Base-by-base conservation (phyloP, 139 green algal species). In the Mychonastes homosphaera region DNA sequence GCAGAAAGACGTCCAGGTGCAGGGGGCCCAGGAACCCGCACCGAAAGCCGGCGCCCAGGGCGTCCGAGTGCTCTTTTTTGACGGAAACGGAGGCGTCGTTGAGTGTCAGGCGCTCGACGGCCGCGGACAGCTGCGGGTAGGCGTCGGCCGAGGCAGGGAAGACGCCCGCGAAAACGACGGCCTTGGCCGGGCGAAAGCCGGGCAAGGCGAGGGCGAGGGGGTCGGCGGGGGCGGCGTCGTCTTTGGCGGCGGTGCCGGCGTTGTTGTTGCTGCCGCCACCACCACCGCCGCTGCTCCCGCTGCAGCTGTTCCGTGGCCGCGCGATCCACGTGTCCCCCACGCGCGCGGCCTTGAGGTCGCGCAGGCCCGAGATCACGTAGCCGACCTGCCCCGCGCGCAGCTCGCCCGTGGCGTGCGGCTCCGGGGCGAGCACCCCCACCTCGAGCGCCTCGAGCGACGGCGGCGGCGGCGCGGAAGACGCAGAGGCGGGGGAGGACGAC, bases 1-100 rank as follows among this genome's bases (percentile, higher is more conserved):
- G 82, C 24, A 83, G 78, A 62, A 97, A 96, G 9, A 98, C 87
- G 50, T 98, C 87, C 72, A 93, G 83, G 79, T 97, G 90, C 18
- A 97, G 76, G 49, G 91, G 70, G 12, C 89, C 89, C 46, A 95
- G 72, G 58, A 96, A 96, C 23, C 88, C 80, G 53, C 76, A 88
- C 46, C 87, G 70, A 73, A 94, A 96, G 30, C 90, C 90, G 16
- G 84, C 74, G 0, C 89, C 90, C 46, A 97, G 62, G 1, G 90
- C 90, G 16, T 80, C 74, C 57, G 69, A 87, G 65, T 76, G 89
- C 73, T 96, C 89, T n/a, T 69, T 79, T 21, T 64, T 53, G 2
- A 94, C 78, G 2, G 57, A 62, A 1, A 94, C 82, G 47, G 72
- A 87, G 8, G 91, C 76, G 50, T 98, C 91, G 64, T 95, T 98